Evolutionary conservation across 2,329 filamentous ascomycete genomes (phyloP), one percentile per base, ranked within the genome.

Genomic region (Monilinia vaccinii-corymbosi): DNA sequence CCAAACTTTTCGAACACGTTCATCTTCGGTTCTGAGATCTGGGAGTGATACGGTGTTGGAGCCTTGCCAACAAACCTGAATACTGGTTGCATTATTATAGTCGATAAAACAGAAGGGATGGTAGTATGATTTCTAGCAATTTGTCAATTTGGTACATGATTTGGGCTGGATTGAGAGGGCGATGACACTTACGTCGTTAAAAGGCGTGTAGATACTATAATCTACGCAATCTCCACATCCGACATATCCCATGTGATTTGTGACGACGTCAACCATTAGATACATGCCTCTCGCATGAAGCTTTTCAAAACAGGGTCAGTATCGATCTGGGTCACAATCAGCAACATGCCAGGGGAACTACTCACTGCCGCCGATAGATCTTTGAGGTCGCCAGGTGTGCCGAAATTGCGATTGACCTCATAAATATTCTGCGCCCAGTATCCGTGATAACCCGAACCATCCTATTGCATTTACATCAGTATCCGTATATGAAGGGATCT

Each of bases 251-350:
- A 76, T 74, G 60, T 81, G 77, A 67, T 81, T 81, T 42, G 78
- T 75, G 11, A 80, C 78, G 3, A 78, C 74, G 62, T 81, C 79
- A 52, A 79, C 73, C 78, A 81, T 80, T 11, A 81, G 64, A 63
- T 61, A 58, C 59, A 77, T 81, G 58, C 73, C 77, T 65, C 70
- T 73, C 16, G 64, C 64, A 66, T 81, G 79, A 13, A 55, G 14
- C 57, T 59, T 45, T 34, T 6, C 18, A 23, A 3, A 16, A 1
- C 32, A 8, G 2, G 1, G 23, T 59, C 11, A 55, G 49, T 13
- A 38, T 13, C 36, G 6, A 13, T 4, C 14, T 3, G 5, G 11
- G 4, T 18, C 28, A 9, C 6, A 4, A 2, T 21, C 16, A 40
- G 14, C 38, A 16, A 6, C 4, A 9, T 9, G n/a, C 38, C 9